phyloP scores from a whole-genome alignment of 345 rosid species.

The Raphanus raphanistrum region DNA sequence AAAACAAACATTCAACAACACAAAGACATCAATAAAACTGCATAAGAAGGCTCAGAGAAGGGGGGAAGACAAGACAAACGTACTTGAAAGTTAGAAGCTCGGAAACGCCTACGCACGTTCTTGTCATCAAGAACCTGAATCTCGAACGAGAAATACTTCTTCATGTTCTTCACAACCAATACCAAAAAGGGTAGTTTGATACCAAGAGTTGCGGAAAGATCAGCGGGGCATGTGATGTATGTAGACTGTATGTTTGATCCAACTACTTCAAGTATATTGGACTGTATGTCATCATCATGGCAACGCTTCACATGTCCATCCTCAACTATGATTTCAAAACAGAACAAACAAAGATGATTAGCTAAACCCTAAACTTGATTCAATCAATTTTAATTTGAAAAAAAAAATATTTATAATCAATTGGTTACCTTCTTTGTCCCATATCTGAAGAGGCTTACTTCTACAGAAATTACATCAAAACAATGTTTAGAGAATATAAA shows the following conservation, averaged over 20 bases:
- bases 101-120: conserved; percentile 93
- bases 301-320: conserved; percentile 86
- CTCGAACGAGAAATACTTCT: conserved; percentile 93
- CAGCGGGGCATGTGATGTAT: conserved; percentile 91
- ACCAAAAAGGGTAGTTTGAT: conserved; percentile 95
- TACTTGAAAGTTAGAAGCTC: conserved; percentile 99
- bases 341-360: neutral
- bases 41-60: neutral
- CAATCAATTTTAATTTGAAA: neutral
- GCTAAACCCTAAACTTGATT: conserved; percentile 7
- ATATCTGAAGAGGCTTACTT: conserved; percentile 81
- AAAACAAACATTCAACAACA: neutral
- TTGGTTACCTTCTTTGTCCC: conserved; percentile 66
- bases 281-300: conserved; percentile 87
- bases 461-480: conserved; percentile 36
- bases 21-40: conserved; percentile 12
- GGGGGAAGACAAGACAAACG: conserved; percentile 29
- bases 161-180: conserved; percentile 84
- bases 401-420: neutral
- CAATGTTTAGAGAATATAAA: neutral
- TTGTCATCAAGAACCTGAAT: conserved; percentile 95
- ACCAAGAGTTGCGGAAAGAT: conserved; percentile 89
- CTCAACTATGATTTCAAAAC: conserved; percentile 44
- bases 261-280: conserved; percentile 83
- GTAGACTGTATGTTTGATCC: conserved; percentile 88